These are phyloP conservation scores for Fusarium brevicatenulatum DNA, from an alignment of 2,329 filamentous ascomycete species.

Conservation along the genomic window DNA sequence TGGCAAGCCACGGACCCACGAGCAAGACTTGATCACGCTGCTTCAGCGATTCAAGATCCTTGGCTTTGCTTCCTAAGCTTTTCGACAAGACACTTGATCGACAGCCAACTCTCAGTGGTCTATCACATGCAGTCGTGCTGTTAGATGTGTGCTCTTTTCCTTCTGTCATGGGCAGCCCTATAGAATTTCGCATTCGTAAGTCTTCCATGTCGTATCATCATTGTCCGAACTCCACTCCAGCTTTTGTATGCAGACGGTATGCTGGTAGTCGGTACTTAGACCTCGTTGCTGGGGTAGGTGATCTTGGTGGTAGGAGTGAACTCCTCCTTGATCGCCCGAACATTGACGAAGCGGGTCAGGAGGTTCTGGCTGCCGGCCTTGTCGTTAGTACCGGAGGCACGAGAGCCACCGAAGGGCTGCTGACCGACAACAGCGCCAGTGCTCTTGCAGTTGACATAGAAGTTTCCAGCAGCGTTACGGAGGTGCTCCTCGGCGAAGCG, in stretches of 20 bases:
- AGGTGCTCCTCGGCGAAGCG: slow-evolving; percentile 76
- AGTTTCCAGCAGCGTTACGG: slow-evolving; percentile 80
- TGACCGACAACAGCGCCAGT: slow-evolving; percentile 78
- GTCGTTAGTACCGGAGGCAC: slow-evolving; percentile 77
- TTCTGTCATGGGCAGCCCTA: slow-evolving; percentile 12
- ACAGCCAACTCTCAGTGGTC: neutral
- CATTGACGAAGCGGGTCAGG: slow-evolving; percentile 72
- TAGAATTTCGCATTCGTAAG: neutral
- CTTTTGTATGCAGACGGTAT: neutral
- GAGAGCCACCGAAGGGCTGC: slow-evolving; percentile 76
- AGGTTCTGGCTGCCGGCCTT: slow-evolving; percentile 75
- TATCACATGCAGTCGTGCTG: slow-evolving; percentile 12
- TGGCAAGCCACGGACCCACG: slow-evolving; percentile 28
- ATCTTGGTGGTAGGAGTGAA: slow-evolving; percentile 72
- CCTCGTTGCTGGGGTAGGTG: slow-evolving; percentile 77
- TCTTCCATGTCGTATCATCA: slow-evolving; percentile 27
- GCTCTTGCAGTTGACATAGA: slow-evolving; percentile 88
- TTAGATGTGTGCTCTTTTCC: slow-evolving; percentile 4
- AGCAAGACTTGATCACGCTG: slow-evolving; percentile 20
- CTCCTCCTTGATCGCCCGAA: slow-evolving; percentile 79
- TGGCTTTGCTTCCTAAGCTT: slow-evolving; percentile 3
- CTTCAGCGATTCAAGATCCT: slow-evolving; percentile 34
- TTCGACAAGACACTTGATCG: slow-evolving; percentile 14
- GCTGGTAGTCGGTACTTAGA: slow-evolving; percentile 48
- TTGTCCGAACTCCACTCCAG: slow-evolving; percentile 1